Conservation (phyloP, 176 grass and related monocot genomes). For the Guadua angustifolia region DNA sequence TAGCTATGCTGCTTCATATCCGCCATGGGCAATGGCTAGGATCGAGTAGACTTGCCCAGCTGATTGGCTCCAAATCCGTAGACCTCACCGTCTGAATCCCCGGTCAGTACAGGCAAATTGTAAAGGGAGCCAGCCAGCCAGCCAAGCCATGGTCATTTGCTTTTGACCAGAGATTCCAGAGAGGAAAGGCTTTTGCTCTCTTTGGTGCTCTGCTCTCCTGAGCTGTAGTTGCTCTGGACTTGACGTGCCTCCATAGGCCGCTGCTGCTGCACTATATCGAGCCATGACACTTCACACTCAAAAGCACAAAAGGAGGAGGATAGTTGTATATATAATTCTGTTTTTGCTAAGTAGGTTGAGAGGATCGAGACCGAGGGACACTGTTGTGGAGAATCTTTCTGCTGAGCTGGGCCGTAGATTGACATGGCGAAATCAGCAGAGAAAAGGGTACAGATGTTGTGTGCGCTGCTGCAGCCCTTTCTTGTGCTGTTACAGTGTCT, state of each 20-base stretch:
- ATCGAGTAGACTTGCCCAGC: background rate
- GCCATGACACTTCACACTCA: background rate
- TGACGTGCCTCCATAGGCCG: background rate
- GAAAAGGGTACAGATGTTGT: constrained; percentile 11
- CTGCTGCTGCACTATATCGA: constrained; percentile 20
- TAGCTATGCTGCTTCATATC: background rate
- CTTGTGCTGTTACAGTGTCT: constrained; percentile 9
- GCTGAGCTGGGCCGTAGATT: constrained; percentile 29
- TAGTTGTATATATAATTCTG: background rate
- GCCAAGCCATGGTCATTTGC: constrained; percentile 10
- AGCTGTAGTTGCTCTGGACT: constrained; percentile 23
- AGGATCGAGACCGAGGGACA: background rate
- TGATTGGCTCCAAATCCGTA: constrained; percentile 7
- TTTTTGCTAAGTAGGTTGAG: background rate
- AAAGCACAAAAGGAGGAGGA: background rate
- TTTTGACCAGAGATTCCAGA: constrained; percentile 47
- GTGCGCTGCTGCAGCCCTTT: constrained; percentile 29
- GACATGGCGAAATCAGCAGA: constrained; percentile 31
- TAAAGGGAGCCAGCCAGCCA: background rate
- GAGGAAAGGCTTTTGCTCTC: constrained; percentile 27
- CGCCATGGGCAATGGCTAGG: background rate
- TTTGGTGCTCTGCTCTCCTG: background rate
- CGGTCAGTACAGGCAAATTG: background rate
- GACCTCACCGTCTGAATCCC: background rate
- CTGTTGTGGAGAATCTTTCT: constrained; percentile 47